Conservation (phyloP, 768 basidiomycete species). For the Calocera viscosa region DNA sequence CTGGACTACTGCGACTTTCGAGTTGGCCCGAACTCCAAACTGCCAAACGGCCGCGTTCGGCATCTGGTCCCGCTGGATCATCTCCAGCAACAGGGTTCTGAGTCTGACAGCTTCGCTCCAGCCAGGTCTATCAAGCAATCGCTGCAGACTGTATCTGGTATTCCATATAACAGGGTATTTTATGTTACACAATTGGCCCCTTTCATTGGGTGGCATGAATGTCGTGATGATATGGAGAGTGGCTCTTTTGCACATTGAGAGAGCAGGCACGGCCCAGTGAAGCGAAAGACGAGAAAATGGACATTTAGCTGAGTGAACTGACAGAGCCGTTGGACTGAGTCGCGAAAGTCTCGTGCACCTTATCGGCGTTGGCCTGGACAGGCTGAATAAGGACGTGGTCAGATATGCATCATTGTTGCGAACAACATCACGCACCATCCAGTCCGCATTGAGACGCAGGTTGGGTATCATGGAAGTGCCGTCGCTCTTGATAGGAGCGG, state of each 20-base stretch:
- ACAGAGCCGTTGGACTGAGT: background rate
- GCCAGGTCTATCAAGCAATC: too few relatives aligned
- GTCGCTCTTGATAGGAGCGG: constrained; percentile 6
- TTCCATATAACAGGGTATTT: too few relatives aligned
- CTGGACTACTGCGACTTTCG: too few relatives aligned
- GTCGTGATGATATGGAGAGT: background rate
- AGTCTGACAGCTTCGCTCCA: too few relatives aligned
- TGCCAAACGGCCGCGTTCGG: background rate
- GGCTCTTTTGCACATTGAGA: background rate
- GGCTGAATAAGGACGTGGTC: background rate
- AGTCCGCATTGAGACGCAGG: background rate
- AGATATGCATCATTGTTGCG: background rate
- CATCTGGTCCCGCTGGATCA: background rate
- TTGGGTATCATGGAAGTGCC: background rate
- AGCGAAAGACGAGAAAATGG: background rate
- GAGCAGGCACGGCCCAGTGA: background rate
- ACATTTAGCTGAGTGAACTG: background rate
- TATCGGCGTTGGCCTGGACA: background rate
- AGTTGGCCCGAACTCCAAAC: background rate
- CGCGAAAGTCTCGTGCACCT: background rate
- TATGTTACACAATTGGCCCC: background rate
- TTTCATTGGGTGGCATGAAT: background rate
- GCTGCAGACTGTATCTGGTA: too few relatives aligned
- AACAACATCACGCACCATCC: background rate
- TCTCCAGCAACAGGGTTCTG: background rate